phyloP scores from a whole-genome alignment of 805 yeast species.

The Ogataea populi-albae region DNA sequence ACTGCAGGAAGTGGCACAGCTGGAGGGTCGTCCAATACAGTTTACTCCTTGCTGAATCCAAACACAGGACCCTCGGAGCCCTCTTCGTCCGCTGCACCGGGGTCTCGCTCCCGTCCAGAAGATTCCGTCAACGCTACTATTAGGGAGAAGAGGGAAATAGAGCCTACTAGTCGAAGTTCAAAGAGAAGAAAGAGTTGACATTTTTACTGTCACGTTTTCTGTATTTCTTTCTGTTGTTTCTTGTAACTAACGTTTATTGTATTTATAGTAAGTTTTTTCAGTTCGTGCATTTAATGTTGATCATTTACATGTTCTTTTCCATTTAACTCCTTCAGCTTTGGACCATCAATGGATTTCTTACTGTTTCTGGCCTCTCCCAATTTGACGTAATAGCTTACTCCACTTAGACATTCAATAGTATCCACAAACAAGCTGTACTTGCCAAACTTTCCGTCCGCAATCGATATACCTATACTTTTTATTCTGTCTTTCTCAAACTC shows the following conservation, averaged over 20 bases:
- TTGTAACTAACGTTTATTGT: no score
- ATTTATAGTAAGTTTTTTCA: no score
- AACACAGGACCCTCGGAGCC: slow-evolving; percentile 7
- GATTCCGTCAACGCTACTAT: neutral
- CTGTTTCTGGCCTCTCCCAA: slow-evolving; percentile 36
- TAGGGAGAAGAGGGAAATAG: slow-evolving; percentile 6
- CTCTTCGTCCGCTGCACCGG: slow-evolving; percentile 1
- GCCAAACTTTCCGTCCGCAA: slow-evolving; percentile 74
- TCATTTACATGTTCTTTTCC: no score
- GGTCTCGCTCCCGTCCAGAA: neutral
- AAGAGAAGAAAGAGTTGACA: slow-evolving; percentile 4
- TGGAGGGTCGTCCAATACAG: slow-evolving; percentile 15
- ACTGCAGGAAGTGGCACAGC: neutral
- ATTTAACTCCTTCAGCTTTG: neutral
- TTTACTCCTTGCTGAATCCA: slow-evolving; percentile 23
- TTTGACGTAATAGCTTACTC: slow-evolving; percentile 45
- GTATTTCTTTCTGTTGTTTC: no score
- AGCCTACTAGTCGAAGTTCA: slow-evolving; percentile 4
- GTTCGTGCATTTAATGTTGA: no score
- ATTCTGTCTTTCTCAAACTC: slow-evolving; percentile 61
- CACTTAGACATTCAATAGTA: slow-evolving; percentile 67
- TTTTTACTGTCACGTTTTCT: no score
- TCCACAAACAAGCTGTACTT: slow-evolving; percentile 69
- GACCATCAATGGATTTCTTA: neutral
- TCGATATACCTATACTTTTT: slow-evolving; percentile 73